Percentiles rank a stretch among this genome's conserved stretches.
phyloP scores from a whole-genome alignment of 2,329 filamentous ascomycete genomes.

The Trichoderma sp. region DNA sequence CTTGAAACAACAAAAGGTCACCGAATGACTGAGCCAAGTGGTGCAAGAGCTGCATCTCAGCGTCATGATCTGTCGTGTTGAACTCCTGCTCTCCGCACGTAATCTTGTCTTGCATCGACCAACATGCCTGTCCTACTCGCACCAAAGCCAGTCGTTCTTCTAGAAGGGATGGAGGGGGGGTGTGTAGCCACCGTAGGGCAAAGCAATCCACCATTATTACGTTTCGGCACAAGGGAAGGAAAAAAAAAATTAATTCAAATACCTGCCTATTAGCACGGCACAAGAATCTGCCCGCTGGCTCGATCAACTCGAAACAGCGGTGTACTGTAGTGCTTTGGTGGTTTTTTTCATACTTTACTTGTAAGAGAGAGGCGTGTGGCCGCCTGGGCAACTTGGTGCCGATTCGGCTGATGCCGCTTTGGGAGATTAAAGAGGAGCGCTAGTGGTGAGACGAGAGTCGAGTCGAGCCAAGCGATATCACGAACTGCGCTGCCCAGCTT shows the following conservation, averaged over 20 bases:
- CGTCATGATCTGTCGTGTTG: conserved; percentile 20
- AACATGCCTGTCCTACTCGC: conserved; percentile 4
- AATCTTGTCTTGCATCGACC: conserved; percentile 18
- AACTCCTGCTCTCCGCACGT: conserved; percentile 22
- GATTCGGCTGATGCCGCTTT: conserved; percentile 20
- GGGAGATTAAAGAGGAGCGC: conserved; percentile 21
- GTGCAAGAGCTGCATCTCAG: background rate
- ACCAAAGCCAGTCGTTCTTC: background rate
- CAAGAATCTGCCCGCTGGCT: conserved; percentile 22
- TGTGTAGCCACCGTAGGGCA: background rate
- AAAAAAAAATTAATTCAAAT: background rate
- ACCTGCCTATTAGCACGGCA: conserved; percentile 5
- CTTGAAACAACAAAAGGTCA: conserved; percentile 12
- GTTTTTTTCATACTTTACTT: background rate
- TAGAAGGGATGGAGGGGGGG: background rate
- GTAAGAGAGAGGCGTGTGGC: background rate
- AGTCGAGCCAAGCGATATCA: conserved; percentile 4
- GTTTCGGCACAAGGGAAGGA: background rate
- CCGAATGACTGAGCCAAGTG: background rate
- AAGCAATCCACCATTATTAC: background rate
- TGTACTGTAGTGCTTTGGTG: conserved; percentile 1
- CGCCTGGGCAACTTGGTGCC: background rate
- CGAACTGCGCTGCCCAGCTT: background rate
- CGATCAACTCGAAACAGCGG: conserved; percentile 27
- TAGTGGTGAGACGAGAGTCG: conserved; percentile 18